Conservation (phyloP, 257 asterid species). For the Orobanche coerulescens region DNA sequence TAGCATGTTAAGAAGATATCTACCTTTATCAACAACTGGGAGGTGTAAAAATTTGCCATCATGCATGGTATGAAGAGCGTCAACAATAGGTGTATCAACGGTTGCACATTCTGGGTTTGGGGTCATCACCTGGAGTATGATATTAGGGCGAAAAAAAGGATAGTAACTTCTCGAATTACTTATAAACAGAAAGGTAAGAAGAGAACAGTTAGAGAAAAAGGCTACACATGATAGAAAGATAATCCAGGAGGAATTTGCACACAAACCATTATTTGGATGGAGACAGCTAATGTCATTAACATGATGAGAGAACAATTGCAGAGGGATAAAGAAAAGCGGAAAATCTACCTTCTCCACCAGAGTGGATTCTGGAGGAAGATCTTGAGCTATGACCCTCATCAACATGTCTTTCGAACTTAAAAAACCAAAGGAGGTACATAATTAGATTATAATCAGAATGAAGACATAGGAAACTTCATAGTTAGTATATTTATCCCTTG, state of each 20-base stretch:
- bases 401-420: slow-evolving; percentile 85
- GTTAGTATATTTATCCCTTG: background rate
- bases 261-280: background rate
- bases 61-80: slow-evolving; percentile 96
- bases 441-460: slow-evolving; percentile 6
- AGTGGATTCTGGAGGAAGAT: slow-evolving; percentile 74
- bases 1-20: slow-evolving; percentile 13
- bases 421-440: slow-evolving; percentile 14
- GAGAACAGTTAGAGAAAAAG: background rate
- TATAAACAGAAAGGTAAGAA: background rate
- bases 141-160: slow-evolving; percentile 6
- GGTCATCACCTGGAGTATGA: slow-evolving; percentile 75
- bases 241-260: background rate
- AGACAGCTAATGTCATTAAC: slow-evolving; percentile 3
- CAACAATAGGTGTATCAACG: slow-evolving; percentile 84
- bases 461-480: background rate
- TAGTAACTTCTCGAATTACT: slow-evolving; percentile 10
- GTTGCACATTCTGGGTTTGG: slow-evolving; percentile 95
- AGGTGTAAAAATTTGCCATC: slow-evolving; percentile 92
- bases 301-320: background rate
- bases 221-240: background rate
- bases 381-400: slow-evolving; percentile 96
- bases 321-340: slow-evolving; percentile 4
- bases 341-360: slow-evolving; percentile 70
- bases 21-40: slow-evolving; percentile 91